A percentile compares a stretch with the other conserved stretches of the same genome.
These are phyloP conservation scores for Aphanomyces euteiches DNA, from an alignment of 352 stramenopile species.

Conservation along the genomic window DNA sequence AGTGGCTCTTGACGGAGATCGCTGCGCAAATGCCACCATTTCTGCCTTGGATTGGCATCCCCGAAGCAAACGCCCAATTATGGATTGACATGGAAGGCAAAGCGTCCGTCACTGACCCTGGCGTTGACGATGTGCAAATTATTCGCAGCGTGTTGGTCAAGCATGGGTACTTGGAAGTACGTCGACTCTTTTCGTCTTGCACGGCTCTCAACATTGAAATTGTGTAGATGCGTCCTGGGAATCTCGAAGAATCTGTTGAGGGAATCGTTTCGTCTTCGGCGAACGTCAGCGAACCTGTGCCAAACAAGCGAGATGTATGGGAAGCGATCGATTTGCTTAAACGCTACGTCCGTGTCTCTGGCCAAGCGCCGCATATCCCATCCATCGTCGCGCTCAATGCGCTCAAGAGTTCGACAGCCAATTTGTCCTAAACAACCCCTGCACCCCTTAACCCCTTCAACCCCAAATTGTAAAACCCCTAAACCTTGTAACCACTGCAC, in stretches of 20 bases:
- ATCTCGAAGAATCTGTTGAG: slow-evolving; percentile 33
- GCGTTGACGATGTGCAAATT: slow-evolving; percentile 79
- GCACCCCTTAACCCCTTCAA: background rate
- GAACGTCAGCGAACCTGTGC: background rate
- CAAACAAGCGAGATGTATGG: slow-evolving; percentile 41
- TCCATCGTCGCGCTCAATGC: slow-evolving; percentile 70
- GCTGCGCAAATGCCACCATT: slow-evolving; percentile 61
- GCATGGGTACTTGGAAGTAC: slow-evolving; percentile 60
- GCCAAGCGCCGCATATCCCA: no score
- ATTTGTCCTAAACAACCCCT: slow-evolving; percentile 20
- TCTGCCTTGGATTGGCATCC: slow-evolving; percentile 60
- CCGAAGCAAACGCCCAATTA: slow-evolving; percentile 52
- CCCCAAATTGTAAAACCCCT: background rate
- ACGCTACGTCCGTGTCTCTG: slow-evolving; percentile 62
- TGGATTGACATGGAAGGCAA: slow-evolving; percentile 74
- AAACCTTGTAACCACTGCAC: no score
- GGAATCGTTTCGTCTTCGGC: slow-evolving; percentile 32
- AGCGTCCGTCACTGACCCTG: slow-evolving; percentile 66
- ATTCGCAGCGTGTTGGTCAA: slow-evolving; percentile 79
- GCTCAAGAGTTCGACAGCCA: slow-evolving; percentile 53
- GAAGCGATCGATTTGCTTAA: slow-evolving; percentile 63
- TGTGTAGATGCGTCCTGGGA: slow-evolving; percentile 41
- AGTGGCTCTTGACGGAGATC: slow-evolving; percentile 58
- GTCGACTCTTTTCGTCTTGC: background rate
- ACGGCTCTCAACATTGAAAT: slow-evolving; percentile 27